Percentiles rank a stretch among this genome's conserved stretches.
phyloP scores from a whole-genome alignment of 1,284 basidiomycete species.

The Ustilago trichophora region DNA sequence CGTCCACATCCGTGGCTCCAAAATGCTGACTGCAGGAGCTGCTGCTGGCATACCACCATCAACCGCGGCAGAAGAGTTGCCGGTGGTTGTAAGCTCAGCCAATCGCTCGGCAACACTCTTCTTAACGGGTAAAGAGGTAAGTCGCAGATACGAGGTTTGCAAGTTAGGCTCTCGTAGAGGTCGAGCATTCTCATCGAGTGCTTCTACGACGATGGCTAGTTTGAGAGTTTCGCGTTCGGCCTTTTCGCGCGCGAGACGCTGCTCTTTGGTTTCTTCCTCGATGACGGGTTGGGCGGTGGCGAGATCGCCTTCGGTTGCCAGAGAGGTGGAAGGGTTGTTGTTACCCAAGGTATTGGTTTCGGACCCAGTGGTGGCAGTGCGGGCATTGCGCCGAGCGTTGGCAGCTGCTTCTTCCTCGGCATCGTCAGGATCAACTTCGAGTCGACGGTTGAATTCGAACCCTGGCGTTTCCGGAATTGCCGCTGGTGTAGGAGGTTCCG shows the following conservation, averaged over 20 bases:
- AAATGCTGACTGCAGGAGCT: too few relatives aligned
- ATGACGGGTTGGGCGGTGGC: conserved; percentile 8
- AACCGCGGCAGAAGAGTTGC: not conserved
- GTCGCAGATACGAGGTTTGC: conserved; percentile 56
- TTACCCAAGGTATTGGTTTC: too few relatives aligned
- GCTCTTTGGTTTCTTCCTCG: conserved; percentile 54
- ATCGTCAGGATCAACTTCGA: conserved; percentile 30
- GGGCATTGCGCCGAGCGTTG: not conserved
- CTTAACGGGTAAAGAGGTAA: conserved; percentile 45
- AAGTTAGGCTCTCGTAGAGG: conserved; percentile 57
- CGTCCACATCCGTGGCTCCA: conserved; percentile 45
- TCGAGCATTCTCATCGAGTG: conserved; percentile 58
- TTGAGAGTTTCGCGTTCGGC: conserved; percentile 59
- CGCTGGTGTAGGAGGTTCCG: conserved; percentile 25
- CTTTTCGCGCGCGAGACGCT: conserved; percentile 51
- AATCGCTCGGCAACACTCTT: conserved; percentile 15
- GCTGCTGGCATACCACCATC: too few relatives aligned
- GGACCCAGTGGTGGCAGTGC: too few relatives aligned
- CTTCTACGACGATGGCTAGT: conserved; percentile 60
- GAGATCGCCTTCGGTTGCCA: conserved; percentile 1
- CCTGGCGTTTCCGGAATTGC: conserved; percentile 43
- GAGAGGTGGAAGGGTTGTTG: not conserved
- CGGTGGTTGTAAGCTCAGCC: conserved; percentile 1
- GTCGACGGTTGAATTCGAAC: conserved; percentile 34
- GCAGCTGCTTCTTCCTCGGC: conserved; percentile 20